Conservation (phyloP, 805 yeast species). For the Pichia nanzhaoensis region DNA sequence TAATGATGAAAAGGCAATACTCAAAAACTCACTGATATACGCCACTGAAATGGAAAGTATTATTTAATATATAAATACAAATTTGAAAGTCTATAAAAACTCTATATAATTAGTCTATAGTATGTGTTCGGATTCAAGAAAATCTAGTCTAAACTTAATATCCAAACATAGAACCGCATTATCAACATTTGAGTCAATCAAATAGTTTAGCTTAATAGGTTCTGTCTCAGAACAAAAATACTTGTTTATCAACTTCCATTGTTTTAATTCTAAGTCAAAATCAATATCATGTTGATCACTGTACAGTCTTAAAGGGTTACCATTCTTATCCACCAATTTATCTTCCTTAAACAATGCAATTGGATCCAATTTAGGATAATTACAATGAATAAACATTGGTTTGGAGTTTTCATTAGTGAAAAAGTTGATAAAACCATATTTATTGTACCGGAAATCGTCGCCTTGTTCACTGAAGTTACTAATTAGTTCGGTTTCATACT, state of each 20-base stretch:
- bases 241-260: slow-evolving; percentile 48
- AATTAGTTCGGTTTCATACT: slow-evolving; percentile 18
- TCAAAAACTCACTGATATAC: slow-evolving; percentile 71
- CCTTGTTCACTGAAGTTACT: neutral
- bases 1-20: slow-evolving; percentile 40
- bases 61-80: too few relatives aligned
- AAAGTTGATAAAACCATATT: slow-evolving; percentile 17
- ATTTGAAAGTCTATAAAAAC: too few relatives aligned
- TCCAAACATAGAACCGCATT: slow-evolving; percentile 18
- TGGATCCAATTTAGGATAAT: slow-evolving; percentile 51
- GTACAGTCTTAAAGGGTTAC: slow-evolving; percentile 25
- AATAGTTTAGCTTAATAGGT: slow-evolving; percentile 23
- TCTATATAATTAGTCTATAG: too few relatives aligned
- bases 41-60: slow-evolving; percentile 92
- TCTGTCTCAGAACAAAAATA: slow-evolving; percentile 24
- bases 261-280: slow-evolving; percentile 53
- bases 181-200: slow-evolving; percentile 18
- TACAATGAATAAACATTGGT: slow-evolving; percentile 43
- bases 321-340: slow-evolving; percentile 22
- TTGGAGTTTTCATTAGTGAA: slow-evolving; percentile 22
- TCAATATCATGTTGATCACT: slow-evolving; percentile 25
- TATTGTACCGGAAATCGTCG: slow-evolving; percentile 6
- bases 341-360: slow-evolving; percentile 31
- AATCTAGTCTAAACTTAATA: slow-evolving; percentile 4
- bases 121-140: slow-evolving; percentile 2